Conservation (phyloP, 2,329 filamentous ascomycete species). For the Calonectria hawksworthii region DNA sequence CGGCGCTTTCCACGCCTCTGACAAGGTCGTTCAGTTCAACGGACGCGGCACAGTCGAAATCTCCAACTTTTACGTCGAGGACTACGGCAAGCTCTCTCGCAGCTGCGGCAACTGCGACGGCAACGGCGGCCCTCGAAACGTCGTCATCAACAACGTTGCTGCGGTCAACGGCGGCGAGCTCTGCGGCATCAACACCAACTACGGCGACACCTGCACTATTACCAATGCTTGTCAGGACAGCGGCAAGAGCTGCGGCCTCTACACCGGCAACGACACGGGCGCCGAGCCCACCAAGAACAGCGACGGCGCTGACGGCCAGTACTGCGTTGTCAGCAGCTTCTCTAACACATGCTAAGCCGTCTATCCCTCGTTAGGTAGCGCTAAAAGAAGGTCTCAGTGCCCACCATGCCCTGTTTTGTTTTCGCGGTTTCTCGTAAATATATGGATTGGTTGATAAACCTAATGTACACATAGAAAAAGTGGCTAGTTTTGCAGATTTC, state of each 20-base stretch:
- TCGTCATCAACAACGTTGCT: slow-evolving; percentile 37
- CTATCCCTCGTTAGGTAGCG: no score
- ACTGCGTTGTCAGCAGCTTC: slow-evolving; percentile 31
- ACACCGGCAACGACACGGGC: slow-evolving; percentile 37
- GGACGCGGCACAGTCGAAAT: slow-evolving; percentile 23
- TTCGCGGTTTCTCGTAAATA: neutral
- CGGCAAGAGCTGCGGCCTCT: slow-evolving; percentile 40
- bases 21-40: slow-evolving; percentile 55
- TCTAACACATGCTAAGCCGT: slow-evolving; percentile 32
- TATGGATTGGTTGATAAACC: neutral
- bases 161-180: slow-evolving; percentile 39
- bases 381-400: no score
- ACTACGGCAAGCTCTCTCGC: slow-evolving; percentile 62
- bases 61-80: slow-evolving; percentile 48
- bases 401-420: neutral
- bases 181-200: slow-evolving; percentile 46
- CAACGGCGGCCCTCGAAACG: slow-evolving; percentile 38
- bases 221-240: slow-evolving; percentile 38
- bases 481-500: neutral
- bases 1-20: slow-evolving; percentile 54
- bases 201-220: slow-evolving; percentile 44
- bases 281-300: slow-evolving; percentile 43
- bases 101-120: slow-evolving; percentile 58
- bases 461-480: neutral
- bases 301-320: slow-evolving; percentile 40